Conservation (phyloP, 2,329 filamentous ascomycete species). For the Rhynchosporium secalis region DNA sequence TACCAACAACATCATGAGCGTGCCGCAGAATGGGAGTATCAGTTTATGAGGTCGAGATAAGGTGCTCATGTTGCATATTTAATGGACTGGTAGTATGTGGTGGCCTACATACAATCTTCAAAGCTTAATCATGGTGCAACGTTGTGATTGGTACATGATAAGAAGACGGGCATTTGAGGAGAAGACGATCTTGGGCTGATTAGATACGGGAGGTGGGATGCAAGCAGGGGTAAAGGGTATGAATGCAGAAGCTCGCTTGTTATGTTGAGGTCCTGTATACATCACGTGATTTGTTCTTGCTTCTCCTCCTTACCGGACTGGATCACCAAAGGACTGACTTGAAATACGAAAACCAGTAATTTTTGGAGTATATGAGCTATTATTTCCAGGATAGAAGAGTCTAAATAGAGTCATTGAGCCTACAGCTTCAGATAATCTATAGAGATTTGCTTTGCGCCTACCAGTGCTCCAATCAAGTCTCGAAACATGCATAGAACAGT, state of each 20-base stretch:
- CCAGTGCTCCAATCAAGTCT: too few species aligned
- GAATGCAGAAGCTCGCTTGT: not conserved
- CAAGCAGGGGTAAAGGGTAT: not conserved
- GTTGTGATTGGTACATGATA: conserved; percentile 16
- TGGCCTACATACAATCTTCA: not conserved
- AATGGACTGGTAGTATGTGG: not conserved
- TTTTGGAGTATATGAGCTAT: too few species aligned
- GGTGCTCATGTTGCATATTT: conserved; percentile 7
- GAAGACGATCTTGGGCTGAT: not conserved
- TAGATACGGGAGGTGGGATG: conserved; percentile 4
- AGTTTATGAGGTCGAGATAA: conserved; percentile 9
- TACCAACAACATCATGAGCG: conserved; percentile 10
- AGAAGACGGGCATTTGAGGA: not conserved
- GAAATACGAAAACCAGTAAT: too few species aligned
- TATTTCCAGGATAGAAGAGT: too few species aligned
- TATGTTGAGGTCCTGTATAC: too few species aligned
- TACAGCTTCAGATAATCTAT: too few species aligned
- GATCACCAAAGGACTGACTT: too few species aligned
- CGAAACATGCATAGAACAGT: too few species aligned
- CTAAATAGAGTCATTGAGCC: too few species aligned
- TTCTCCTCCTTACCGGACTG: too few species aligned
- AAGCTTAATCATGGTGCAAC: conserved; percentile 21
- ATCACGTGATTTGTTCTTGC: not conserved
- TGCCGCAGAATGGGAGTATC: not conserved
- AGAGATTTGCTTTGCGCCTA: too few species aligned